Evolutionary conservation across 768 basidiomycete genomes (phyloP).

Genomic region (Suillus americanus): DNA sequence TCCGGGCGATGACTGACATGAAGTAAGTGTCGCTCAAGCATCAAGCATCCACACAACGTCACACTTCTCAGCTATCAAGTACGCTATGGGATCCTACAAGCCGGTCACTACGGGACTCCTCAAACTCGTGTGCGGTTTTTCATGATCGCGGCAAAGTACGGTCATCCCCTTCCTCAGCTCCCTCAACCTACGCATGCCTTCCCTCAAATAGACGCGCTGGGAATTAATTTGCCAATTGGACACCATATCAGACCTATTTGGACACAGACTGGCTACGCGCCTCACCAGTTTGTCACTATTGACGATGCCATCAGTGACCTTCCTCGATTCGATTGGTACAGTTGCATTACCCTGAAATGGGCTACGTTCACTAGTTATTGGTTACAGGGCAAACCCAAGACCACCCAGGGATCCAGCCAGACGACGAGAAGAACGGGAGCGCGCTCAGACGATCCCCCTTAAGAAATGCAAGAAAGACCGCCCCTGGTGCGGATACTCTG

Average conservation of each 20-base stretch:
- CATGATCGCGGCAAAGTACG: constrained; percentile 40
- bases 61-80: constrained; percentile 40
- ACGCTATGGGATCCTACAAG: constrained; percentile 43
- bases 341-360: neutral
- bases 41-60: neutral
- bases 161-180: constrained; percentile 35
- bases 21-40: constrained; percentile 40
- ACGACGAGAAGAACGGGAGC: constrained; percentile 19
- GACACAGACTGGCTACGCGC: constrained; percentile 49
- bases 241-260: constrained; percentile 42
- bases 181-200: constrained; percentile 47
- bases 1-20: constrained; percentile 62
- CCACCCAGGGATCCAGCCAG: neutral
- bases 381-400: constrained; percentile 25
- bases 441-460: constrained; percentile 24
- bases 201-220: constrained; percentile 40
- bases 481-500: constrained; percentile 32
- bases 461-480: constrained; percentile 39
- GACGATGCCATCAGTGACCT: constrained; percentile 76
- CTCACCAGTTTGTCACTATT: constrained; percentile 58
- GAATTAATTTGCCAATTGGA: constrained; percentile 50
- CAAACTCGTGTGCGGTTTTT: constrained; percentile 50
- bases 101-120: constrained; percentile 48
- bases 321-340: constrained; percentile 72
- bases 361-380: neutral